Evolutionary conservation across 371 early-diverging fungal genomes (phyloP).

Genomic region (Paraphysoderma sedebokerense): DNA sequence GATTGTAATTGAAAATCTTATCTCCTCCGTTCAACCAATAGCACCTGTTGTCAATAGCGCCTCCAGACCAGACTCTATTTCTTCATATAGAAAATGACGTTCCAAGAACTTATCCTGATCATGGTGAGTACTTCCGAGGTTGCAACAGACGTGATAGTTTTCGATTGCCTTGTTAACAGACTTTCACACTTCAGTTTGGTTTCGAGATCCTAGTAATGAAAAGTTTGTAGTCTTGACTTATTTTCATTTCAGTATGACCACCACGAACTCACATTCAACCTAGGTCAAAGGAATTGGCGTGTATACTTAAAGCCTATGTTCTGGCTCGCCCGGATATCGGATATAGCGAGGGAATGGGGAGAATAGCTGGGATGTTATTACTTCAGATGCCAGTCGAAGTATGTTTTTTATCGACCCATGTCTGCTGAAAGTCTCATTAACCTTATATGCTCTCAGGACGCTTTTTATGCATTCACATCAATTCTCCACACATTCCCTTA

Average conservation of each 20-base stretch:
- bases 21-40: no score
- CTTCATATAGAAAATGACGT: slow-evolving; percentile 85
- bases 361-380: slow-evolving; percentile 74
- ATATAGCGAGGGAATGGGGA: slow-evolving; percentile 94
- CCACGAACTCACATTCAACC: no score
- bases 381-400: slow-evolving; percentile 70
- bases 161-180: no score
- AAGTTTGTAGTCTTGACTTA: no score
- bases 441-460: background rate
- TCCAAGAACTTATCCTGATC: slow-evolving; percentile 74
- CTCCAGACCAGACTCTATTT: no score
- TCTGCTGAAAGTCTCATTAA: background rate
- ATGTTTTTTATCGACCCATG: background rate
- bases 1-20: no score
- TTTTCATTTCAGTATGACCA: no score
- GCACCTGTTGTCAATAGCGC: no score
- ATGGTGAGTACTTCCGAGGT: slow-evolving; percentile 20
- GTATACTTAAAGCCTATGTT: slow-evolving; percentile 69
- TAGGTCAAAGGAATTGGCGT: slow-evolving; percentile 45
- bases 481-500: background rate
- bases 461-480: no score
- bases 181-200: no score
- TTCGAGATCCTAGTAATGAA: no score
- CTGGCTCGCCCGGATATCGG: slow-evolving; percentile 75
- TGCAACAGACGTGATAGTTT: no score